Base-by-base conservation (phyloP, 192 early-diverging fungal species). In the Backusella mclennaniae region DNA sequence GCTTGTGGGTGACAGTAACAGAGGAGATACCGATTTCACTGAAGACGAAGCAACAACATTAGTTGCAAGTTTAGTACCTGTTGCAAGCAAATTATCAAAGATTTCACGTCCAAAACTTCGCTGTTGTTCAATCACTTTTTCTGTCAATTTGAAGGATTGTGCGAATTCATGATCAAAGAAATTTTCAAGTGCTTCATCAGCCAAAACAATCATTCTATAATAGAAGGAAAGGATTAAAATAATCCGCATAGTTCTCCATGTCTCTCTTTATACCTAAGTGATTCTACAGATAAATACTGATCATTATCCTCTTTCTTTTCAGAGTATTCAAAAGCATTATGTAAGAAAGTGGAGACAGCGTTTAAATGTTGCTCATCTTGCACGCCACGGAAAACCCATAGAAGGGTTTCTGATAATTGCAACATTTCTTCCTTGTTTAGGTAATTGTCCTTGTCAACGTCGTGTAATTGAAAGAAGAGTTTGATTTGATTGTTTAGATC, bases 111-210 rank as follows among this genome's bases (percentile, higher is more conserved):
- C 87, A 35, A 90, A 75, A 41, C 85, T 84, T 8, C 79, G 79
- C 56, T 86, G 87, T 44, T 88, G 75, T 46, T 90, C 89, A 23
- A 77, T 73, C 6, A 80, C 23, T 1, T 85, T 83, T 71, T 94
- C 92, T 49, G 85, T 75, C 29, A 95, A 70, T 67, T 87, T 82
- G 83, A 94, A 90, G 2, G 88, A 85, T 35, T 63, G 42, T 33
- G 87, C 69, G 82, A 95, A 94, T 46, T 85, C 92, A 41, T 78
- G 72, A 35, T 94, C 91, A 78, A 98, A 97, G 72, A 95, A 97
- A 4, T 84, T 81, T 75, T 95, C 93, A n/a, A 98, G 83, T 49
- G 89, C 88, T 41, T 93, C 94, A 81, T 98, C 95, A 19, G 90
- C 92, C 73, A 97, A 82, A 38, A 97, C 86, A 15, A 95, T 89